Base-by-base conservation (phyloP, 192 early-diverging fungal genomes). In the Linderina pennispora region DNA sequence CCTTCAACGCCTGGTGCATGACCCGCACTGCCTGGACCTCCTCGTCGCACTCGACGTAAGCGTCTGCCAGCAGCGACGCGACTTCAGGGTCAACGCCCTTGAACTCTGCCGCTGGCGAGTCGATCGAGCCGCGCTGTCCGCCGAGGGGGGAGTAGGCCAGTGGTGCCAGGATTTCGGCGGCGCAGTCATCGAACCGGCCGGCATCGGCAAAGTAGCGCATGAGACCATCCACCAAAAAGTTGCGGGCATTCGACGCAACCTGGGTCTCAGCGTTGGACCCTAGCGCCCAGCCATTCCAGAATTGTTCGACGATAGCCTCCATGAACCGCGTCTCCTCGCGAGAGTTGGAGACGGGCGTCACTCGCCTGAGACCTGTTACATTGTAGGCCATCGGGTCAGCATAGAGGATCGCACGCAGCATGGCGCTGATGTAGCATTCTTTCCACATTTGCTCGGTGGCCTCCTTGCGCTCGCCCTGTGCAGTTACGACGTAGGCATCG, bases 251-350 rank as follows among this genome's bases (percentile, higher is more conserved):
- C 9, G 93, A 92, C 5, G 95, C 89, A n/a, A 90, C 79, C 65
- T 99, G 97, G 31, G 96, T 87, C 53, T 96, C 91, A 8, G 93
- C 85, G 21, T 85, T 86, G 18, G 90, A 90, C 14, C 97, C 97
- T 18, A 99, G 73, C 50, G 87, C 86, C 92, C 92, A 97, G 75
- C 88, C 91, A 56, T 82, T 82, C 81, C 83, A 93, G 58, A 94
- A 97, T 55, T 92, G 75, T 16, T 76, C 73, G 42, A 79, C 68
- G 0, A 87, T 83, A 0, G 90, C 88, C 24, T 95, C 92, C 45
- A 97, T 73, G 43, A 99, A 90, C 43, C 79, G 56, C 21, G 74
- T 67, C 66, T 99, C 94, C 1, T 82, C 76, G 16, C 65, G 70
- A 0, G 80, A 53, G 20, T 80, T 88, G 0, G 87, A 75, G 20